Percentiles rank a stretch among this genome's conserved stretches.
phyloP scores from a whole-genome alignment of 2,329 filamentous ascomycete species.

The Endoconidiophora laricicola region DNA sequence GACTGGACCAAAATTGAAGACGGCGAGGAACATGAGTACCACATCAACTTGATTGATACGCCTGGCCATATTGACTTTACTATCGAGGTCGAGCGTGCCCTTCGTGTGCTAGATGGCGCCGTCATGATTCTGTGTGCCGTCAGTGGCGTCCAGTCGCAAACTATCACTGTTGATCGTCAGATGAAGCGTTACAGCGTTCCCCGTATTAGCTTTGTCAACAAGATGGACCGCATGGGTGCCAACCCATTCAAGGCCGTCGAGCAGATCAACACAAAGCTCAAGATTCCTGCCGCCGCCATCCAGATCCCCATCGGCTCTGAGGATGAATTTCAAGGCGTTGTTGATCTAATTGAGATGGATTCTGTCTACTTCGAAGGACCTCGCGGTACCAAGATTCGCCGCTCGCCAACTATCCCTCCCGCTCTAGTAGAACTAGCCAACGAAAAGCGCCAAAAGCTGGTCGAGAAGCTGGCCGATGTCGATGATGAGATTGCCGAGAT shows the following conservation, averaged over 20 bases:
- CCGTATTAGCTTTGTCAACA: conserved; percentile 92
- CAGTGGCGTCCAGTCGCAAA: conserved; percentile 92
- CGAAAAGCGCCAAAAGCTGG: conserved; percentile 69
- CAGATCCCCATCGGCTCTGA: conserved; percentile 90
- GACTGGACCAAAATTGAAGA: conserved; percentile 85
- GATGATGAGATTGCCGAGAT: conserved; percentile 96
- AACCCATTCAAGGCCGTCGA: conserved; percentile 97
- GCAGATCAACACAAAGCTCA: conserved; percentile 92
- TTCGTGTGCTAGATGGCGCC: conserved; percentile 87
- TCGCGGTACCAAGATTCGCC: conserved; percentile 59
- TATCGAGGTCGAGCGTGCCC: conserved; percentile 89
- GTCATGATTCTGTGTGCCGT: conserved; percentile 98
- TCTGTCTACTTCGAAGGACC: conserved; percentile 81
- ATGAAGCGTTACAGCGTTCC: conserved; percentile 98
- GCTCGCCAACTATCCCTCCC: conserved; percentile 68
- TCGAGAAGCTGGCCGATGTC: conserved; percentile 91
- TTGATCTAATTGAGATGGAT: conserved; percentile 85
- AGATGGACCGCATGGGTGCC: conserved; percentile 98
- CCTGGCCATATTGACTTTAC: conserved; percentile 98
- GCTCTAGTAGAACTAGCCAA: conserved; percentile 58
- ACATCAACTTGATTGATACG: conserved; percentile 97
- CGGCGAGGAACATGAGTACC: conserved; percentile 76
- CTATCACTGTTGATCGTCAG: conserved; percentile 93
- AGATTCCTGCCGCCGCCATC: conserved; percentile 79
- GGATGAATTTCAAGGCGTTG: conserved; percentile 79